Conservation (phyloP, 768 basidiomycete species). For the Chalciporus chontae region DNA sequence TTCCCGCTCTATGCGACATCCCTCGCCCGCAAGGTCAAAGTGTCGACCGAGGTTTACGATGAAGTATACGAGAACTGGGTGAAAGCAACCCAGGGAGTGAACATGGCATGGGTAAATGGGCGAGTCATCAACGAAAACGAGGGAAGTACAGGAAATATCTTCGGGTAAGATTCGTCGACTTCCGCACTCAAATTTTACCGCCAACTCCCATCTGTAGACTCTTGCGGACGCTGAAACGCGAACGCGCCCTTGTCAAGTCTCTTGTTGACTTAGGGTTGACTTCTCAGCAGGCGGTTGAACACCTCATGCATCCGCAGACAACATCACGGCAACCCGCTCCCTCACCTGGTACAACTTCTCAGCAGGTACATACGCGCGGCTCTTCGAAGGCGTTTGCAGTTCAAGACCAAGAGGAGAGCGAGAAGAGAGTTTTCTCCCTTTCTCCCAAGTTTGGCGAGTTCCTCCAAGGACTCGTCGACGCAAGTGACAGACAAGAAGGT, state of each 20-base stretch:
- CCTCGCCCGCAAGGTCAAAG: conserved; percentile 64
- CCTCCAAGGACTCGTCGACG: conserved; percentile 79
- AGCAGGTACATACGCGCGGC: background rate
- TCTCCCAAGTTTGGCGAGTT: conserved; percentile 24
- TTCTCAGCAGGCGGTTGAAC: conserved; percentile 61
- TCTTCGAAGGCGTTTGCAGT: conserved; percentile 11
- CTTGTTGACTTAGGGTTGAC: conserved; percentile 62
- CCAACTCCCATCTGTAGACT: conserved; percentile 40
- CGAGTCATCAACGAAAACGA: conserved; percentile 56
- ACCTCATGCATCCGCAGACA: conserved; percentile 58
- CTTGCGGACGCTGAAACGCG: conserved; percentile 67
- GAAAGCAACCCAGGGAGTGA: conserved; percentile 50
- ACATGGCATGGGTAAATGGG: conserved; percentile 82
- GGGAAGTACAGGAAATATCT: conserved; percentile 49
- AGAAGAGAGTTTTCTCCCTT: conserved; percentile 85
- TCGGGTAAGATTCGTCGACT: conserved; percentile 42
- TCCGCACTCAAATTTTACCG: background rate
- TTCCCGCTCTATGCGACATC: conserved; percentile 84
- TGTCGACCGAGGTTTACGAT: conserved; percentile 45
- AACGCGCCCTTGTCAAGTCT: conserved; percentile 57
- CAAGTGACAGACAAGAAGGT: conserved; percentile 81
- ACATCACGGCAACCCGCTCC: conserved; percentile 38
- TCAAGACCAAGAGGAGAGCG: conserved; percentile 8
- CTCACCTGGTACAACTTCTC: background rate
- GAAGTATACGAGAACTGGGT: conserved; percentile 58